Evolutionary conservation across 2,329 filamentous ascomycete species (phyloP), one percentile per base, ranked within the genome.

Genomic region (Colletotrichum lindemuthianum): DNA sequence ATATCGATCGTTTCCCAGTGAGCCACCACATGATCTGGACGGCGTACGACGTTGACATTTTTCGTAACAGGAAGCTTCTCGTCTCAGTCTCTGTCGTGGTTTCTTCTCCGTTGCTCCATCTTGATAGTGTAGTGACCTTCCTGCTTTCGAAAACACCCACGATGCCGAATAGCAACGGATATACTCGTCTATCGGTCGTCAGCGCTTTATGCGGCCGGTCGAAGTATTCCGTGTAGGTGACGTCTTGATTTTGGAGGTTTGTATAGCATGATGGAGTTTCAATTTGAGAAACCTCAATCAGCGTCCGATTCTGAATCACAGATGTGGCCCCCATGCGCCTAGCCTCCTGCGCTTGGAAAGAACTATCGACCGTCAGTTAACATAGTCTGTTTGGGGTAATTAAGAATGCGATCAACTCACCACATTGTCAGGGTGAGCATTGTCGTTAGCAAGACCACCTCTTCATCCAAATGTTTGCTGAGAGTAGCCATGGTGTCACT

Each of bases 21-120:
- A 50, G n/a, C 47, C 47, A 50, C 47, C 47, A 50, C 47, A 50
- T 50, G 5, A 50, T 6, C 32, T 50, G 47, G 32, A 50, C 37
- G 32, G 47, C 47, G 15, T 50, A 50, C 9, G 47, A 36, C 12
- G 32, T 36, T n/a, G 47, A 50, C 47, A n/a, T 10, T 6, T 50
- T 4, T 15, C 32, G 12, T 10, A 50, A n/a, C 8, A 33, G 3
- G 11, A 50, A 16, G 13, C 24, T n/a, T 2, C 37, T 50, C 2
- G 47, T 50, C 33, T 50, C 47, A n/a, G 34, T 50, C 8, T n/a
- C 33, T 6, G 47, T 50, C 5, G 33, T 50, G 12, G 47, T 50
- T 33, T 50, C 32, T 13, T 50, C 32, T 13, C 32, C 24, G 47
- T 50, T 50, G 8, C 37, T 36, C 47, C 47, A 50, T n/a, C 4